Evolutionary conservation across 2,329 filamentous ascomycete species (phyloP).

Genomic region (Neospermospora avenae): DNA sequence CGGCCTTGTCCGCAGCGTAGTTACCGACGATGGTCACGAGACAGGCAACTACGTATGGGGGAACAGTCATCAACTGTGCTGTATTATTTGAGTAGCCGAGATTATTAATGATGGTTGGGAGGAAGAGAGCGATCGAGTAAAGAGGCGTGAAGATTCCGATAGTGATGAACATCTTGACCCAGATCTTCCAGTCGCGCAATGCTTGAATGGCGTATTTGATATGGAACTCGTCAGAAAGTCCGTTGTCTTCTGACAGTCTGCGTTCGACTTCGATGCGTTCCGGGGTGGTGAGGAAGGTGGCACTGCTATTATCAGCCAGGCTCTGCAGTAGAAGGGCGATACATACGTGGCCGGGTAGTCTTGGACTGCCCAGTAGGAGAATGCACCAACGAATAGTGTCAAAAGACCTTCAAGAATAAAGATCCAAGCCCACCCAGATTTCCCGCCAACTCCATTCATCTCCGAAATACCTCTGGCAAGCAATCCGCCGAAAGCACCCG

Average conservation of each 20-base stretch:
- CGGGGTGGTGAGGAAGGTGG: slow-evolving; percentile 44
- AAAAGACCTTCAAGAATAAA: slow-evolving; percentile 12
- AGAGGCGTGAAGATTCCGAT: slow-evolving; percentile 54
- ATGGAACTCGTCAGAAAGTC: not conserved
- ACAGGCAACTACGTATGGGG: slow-evolving; percentile 54
- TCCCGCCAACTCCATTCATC: slow-evolving; percentile 43
- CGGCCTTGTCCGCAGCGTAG: slow-evolving; percentile 70
- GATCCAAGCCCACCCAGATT: slow-evolving; percentile 45
- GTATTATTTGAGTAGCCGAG: slow-evolving; percentile 48
- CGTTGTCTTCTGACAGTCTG: slow-evolving; percentile 44
- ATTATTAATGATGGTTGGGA: slow-evolving; percentile 37
- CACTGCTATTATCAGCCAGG: slow-evolving; percentile 39
- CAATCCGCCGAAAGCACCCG: slow-evolving; percentile 46
- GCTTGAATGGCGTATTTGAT: slow-evolving; percentile 31
- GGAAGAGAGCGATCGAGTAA: slow-evolving; percentile 40
- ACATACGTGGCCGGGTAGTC: slow-evolving; percentile 42
- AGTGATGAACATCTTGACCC: slow-evolving; percentile 38
- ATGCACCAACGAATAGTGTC: slow-evolving; percentile 38
- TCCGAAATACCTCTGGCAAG: slow-evolving; percentile 44
- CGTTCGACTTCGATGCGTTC: slow-evolving; percentile 55
- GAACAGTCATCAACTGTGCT: slow-evolving; percentile 44
- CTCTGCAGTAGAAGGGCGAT: slow-evolving; percentile 41
- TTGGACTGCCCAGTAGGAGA: slow-evolving; percentile 44
- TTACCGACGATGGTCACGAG: slow-evolving; percentile 65
- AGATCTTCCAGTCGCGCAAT: slow-evolving; percentile 48